A percentile compares a stretch with the other conserved stretches of the same genome.
These are phyloP conservation scores for Rhodotorula toruloides DNA, from an alignment of 768 basidiomycete genomes.

Conservation along the genomic window DNA sequence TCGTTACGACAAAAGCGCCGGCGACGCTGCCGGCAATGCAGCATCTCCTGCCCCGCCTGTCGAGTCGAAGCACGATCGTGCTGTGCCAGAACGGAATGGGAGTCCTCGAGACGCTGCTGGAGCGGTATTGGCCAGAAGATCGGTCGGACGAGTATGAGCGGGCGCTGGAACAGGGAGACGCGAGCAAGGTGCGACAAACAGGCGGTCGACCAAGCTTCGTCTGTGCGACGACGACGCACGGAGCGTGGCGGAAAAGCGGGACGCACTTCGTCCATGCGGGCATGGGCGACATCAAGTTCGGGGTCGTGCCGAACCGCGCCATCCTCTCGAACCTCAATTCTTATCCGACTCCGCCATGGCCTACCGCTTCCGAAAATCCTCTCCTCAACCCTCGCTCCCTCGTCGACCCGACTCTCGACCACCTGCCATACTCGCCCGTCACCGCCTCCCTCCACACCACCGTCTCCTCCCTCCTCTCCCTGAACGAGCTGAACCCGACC, in stretches of 20 bases:
- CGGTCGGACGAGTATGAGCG: conserved; percentile 8
- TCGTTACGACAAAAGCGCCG: conserved; percentile 76
- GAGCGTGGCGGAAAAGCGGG: conserved; percentile 58
- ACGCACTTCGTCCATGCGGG: conserved; percentile 65
- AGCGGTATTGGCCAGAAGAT: conserved; percentile 62
- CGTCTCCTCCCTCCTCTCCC: conserved; percentile 58
- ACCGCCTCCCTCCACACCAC: conserved; percentile 59
- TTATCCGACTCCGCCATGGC: conserved; percentile 7
- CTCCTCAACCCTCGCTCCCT: conserved; percentile 37
- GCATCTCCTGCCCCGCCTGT: conserved; percentile 60
- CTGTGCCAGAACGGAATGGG: conserved; percentile 96
- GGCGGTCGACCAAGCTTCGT: conserved; percentile 75
- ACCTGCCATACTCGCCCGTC: conserved; percentile 28
- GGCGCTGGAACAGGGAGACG: background rate
- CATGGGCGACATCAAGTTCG: conserved; percentile 67
- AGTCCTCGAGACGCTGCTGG: conserved; percentile 70
- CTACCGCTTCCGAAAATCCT: conserved; percentile 25
- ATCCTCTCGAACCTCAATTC: conserved; percentile 43
- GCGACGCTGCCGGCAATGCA: conserved; percentile 59
- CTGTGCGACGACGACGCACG: conserved; percentile 74
- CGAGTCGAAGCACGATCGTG: conserved; percentile 69
- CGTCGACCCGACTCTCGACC: conserved; percentile 27
- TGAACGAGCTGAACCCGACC: conserved; percentile 56
- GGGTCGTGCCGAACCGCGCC: conserved; percentile 64
- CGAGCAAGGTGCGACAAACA: conserved; percentile 42